Percentiles rank a stretch among this genome's conserved stretches.
Evolutionary conservation across 2,329 filamentous ascomycete species (phyloP).

Genomic region (Sclerotinia spermophila): DNA sequence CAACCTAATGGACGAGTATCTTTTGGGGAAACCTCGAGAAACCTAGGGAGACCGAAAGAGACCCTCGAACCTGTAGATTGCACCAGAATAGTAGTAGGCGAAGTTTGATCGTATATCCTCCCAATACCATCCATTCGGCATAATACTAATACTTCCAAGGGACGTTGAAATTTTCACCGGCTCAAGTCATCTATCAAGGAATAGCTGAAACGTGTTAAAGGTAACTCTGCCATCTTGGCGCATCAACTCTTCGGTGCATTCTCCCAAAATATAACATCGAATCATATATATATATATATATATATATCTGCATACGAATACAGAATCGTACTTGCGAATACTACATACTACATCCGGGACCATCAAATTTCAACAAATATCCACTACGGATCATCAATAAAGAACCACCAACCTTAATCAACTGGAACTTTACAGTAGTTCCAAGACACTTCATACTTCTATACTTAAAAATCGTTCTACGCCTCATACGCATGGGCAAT

Average conservation of each 20-base stretch:
- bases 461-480: neutral
- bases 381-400: neutral
- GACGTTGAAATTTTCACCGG: neutral
- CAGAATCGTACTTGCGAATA: neutral
- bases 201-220: neutral
- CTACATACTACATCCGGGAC: neutral
- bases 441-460: neutral
- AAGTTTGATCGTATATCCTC: neutral
- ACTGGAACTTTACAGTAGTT: neutral
- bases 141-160: neutral
- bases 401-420: neutral
- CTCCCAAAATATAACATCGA: neutral
- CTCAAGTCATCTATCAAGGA: neutral
- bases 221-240: neutral
- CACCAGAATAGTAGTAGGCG: neutral
- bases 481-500: neutral
- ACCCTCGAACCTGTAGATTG: neutral
- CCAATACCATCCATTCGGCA: neutral
- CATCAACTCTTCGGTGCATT: neutral
- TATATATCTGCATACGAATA: conserved; percentile 1
- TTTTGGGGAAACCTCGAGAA: too few species aligned
- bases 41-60: neutral
- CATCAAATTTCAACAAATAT: neutral
- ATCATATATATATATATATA: neutral
- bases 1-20: neutral